Evolutionary conservation across 768 basidiomycete species (phyloP).

Genomic region (Hygrocybe punicea): DNA sequence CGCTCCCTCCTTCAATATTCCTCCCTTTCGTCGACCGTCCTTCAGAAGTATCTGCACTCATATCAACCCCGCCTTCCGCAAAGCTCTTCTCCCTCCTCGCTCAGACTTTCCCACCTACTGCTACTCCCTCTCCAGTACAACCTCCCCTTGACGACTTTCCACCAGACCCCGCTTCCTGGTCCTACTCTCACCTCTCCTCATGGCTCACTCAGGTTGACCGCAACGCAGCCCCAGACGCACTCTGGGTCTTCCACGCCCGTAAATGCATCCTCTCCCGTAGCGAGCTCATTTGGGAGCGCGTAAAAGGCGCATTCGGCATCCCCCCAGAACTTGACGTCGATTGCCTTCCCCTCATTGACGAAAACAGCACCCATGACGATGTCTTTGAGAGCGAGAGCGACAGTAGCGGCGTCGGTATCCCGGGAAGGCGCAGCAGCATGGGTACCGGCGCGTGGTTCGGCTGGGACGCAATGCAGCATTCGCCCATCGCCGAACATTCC

Average conservation of each 20-base stretch:
- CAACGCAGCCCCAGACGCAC: slow-evolving; percentile 58
- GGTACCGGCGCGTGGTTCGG: slow-evolving; percentile 40
- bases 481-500: slow-evolving; percentile 29
- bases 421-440: slow-evolving; percentile 42
- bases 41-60: slow-evolving; percentile 65
- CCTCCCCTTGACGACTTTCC: slow-evolving; percentile 11
- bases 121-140: slow-evolving; percentile 21
- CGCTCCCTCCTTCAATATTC: slow-evolving; percentile 70
- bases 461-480: slow-evolving; percentile 47
- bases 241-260: slow-evolving; percentile 73
- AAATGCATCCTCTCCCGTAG: slow-evolving; percentile 71
- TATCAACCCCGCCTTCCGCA: slow-evolving; percentile 60
- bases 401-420: slow-evolving; percentile 31
- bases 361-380: slow-evolving; percentile 3
- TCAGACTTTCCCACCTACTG: slow-evolving; percentile 56
- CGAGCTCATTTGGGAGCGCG: slow-evolving; percentile 88
- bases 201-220: slow-evolving; percentile 69
- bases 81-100: slow-evolving; percentile 70
- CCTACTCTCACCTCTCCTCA: slow-evolving; percentile 60
- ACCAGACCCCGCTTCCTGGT: slow-evolving; percentile 66
- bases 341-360: slow-evolving; percentile 27
- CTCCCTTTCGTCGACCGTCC: slow-evolving; percentile 87
- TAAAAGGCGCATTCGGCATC: slow-evolving; percentile 84
- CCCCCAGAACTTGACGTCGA: slow-evolving; percentile 79
- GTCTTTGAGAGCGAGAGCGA: slow-evolving; percentile 29